Base-by-base conservation (phyloP, 2,329 filamentous ascomycete genomes). In the Aspergillus sp. region DNA sequence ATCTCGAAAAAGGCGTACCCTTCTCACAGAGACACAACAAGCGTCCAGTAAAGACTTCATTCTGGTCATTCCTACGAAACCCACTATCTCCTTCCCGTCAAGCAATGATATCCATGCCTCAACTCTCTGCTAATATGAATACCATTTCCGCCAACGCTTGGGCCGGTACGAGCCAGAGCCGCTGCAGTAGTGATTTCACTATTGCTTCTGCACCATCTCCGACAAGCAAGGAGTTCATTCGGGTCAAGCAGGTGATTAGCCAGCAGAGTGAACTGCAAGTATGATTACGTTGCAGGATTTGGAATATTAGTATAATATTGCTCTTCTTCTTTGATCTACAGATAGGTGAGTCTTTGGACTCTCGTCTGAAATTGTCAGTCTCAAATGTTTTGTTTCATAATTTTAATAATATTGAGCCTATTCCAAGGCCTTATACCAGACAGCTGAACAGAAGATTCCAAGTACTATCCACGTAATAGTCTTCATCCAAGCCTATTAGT, bases 71-170 rank as follows among this genome's bases (percentile, higher is more conserved):
- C 27, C 46, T 53, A 9, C 27, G 32, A 33, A 52, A 46, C 26
- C 43, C 44, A n/a, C 43, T 34, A 29, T 31, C 46, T 27, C 37
- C 46, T 2, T 27, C 32, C 13, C 41, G 26, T n/a, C 42, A 44
- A 5, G 46, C 8, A 42, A 47, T 29, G 39, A 39, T 13, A 33
- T 54, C 50, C 31, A 28, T 55, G 5, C 46, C 49, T 9, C 39
- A 52, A 7, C 32, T 64, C 6, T 48, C 55, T 7, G 40, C 33
- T 27, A 40, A 54, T 2, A 50, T 46, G 5, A 60, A 50, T 39
- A 63, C 58, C 0, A 37, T 66, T 28, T 55, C 37, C 7, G 59
- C 63, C 4, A 66, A 47, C 48, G 63, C 63, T 5, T 66, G 63
- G 61, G 63, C 62, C 3, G 57, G 50, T 1, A 50, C 44, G 29